These are phyloP conservation scores for Pogostemon cablin DNA, from an alignment of 257 asterid species.

Conservation along the genomic window DNA sequence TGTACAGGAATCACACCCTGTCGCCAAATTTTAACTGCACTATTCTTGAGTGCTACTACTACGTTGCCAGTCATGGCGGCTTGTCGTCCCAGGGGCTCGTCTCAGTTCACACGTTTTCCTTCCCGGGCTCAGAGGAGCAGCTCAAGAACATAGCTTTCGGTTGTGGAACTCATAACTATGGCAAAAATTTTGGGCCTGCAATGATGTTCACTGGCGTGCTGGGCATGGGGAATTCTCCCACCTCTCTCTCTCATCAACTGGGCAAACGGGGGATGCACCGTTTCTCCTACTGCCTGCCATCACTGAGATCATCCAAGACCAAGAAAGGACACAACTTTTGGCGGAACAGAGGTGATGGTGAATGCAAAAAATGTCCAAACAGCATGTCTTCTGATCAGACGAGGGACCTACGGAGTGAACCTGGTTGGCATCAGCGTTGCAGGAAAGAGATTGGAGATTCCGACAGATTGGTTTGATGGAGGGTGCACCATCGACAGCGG, in stretches of 20 bases:
- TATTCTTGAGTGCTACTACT: neutral
- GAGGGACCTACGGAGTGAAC: too few species aligned
- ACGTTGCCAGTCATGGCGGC: neutral
- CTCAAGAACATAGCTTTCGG: too few species aligned
- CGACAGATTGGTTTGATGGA: too few species aligned
- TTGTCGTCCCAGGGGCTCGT: neutral
- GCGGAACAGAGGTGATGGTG: too few species aligned
- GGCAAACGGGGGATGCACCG: neutral
- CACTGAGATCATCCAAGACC: neutral
- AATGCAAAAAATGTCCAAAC: too few species aligned
- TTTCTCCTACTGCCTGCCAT: conserved; percentile 16
- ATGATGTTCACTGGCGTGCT: neutral
- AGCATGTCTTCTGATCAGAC: too few species aligned
- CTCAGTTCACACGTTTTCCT: neutral
- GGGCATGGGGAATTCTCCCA: conserved; percentile 9
- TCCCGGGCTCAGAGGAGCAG: neutral
- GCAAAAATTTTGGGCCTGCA: too few species aligned
- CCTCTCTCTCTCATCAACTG: neutral
- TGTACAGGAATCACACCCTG: neutral
- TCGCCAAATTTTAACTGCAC: neutral
- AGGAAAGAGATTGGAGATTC: too few species aligned
- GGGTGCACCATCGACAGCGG: too few species aligned
- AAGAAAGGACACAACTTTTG: too few species aligned
- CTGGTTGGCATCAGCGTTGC: too few species aligned
- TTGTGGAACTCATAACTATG: too few species aligned